A percentile compares a stretch with the other conserved stretches of the same genome.
Conservation (phyloP, 768 basidiomycete species). For the Scleroderma citrinum region DNA sequence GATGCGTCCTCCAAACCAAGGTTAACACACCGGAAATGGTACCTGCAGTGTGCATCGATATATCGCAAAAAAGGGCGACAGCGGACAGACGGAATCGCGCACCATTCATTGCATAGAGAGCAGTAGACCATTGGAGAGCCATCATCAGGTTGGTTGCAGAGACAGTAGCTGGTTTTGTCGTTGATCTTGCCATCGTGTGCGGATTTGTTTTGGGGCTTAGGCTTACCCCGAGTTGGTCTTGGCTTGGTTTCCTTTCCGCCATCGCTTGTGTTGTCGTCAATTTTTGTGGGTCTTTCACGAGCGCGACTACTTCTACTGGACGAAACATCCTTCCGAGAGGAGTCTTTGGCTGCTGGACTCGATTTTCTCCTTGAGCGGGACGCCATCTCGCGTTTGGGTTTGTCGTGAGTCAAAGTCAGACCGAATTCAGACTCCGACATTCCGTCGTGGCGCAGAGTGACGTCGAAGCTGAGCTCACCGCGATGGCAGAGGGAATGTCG, state of each 20-base stretch:
- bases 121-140: slow-evolving; percentile 80
- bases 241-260: slow-evolving; percentile 28
- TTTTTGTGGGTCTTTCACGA: slow-evolving; percentile 15
- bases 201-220: slow-evolving; percentile 16
- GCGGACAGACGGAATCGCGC: slow-evolving; percentile 26
- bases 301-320: slow-evolving; percentile 4
- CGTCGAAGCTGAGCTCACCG: neutral
- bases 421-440: slow-evolving; percentile 28
- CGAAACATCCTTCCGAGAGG: neutral
- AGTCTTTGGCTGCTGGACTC: slow-evolving; percentile 15
- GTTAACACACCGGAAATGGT: slow-evolving; percentile 74
- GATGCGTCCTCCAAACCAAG: slow-evolving; percentile 60
- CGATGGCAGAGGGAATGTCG: neutral
- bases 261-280: slow-evolving; percentile 19
- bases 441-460: slow-evolving; percentile 19
- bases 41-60: slow-evolving; percentile 43
- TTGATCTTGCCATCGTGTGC: slow-evolving; percentile 16
- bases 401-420: slow-evolving; percentile 22
- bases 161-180: slow-evolving; percentile 41
- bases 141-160: slow-evolving; percentile 65
- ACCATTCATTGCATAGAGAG: slow-evolving; percentile 69
- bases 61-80: neutral
- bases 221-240: slow-evolving; percentile 13
- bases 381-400: slow-evolving; percentile 30
- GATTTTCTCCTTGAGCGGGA: slow-evolving; percentile 43